Evolutionary conservation across 1,284 basidiomycete genomes (phyloP).

Genomic region (Apiotrichum laibachii): DNA sequence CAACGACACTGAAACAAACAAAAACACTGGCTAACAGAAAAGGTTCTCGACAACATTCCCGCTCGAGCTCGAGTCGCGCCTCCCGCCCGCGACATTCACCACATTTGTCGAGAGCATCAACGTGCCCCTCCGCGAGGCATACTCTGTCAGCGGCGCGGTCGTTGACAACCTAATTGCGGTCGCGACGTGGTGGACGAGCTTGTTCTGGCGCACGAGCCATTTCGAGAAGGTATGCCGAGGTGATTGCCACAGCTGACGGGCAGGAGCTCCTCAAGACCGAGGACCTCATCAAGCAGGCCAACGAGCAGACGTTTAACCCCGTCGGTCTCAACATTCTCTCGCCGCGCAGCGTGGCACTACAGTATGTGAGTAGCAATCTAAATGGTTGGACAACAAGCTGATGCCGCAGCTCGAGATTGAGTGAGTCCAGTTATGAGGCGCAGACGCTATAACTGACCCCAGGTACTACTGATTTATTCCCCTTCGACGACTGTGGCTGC

Average conservation of each 20-base stretch:
- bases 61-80: slow-evolving; percentile 52
- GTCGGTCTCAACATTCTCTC: slow-evolving; percentile 53
- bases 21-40: background rate
- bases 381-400: background rate
- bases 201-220: slow-evolving; percentile 48
- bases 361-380: slow-evolving; percentile 51
- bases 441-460: background rate
- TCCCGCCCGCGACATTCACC: slow-evolving; percentile 42
- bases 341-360: slow-evolving; percentile 53
- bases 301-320: slow-evolving; percentile 51
- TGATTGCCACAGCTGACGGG: background rate
- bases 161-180: slow-evolving; percentile 53
- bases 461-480: slow-evolving; percentile 6
- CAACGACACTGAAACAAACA: background rate
- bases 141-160: slow-evolving; percentile 48
- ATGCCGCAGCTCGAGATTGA: slow-evolving; percentile 9
- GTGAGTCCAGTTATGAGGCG: background rate
- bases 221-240: slow-evolving; percentile 51
- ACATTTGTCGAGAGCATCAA: slow-evolving; percentile 51
- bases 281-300: slow-evolving; percentile 43
- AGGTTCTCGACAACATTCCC: slow-evolving; percentile 52
- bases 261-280: slow-evolving; percentile 51
- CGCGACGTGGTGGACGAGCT: slow-evolving; percentile 51
- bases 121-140: slow-evolving; percentile 45
- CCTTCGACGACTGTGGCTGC: background rate